Evolutionary conservation across 1,284 basidiomycete species (phyloP).

Genomic region (Mycena sp.): DNA sequence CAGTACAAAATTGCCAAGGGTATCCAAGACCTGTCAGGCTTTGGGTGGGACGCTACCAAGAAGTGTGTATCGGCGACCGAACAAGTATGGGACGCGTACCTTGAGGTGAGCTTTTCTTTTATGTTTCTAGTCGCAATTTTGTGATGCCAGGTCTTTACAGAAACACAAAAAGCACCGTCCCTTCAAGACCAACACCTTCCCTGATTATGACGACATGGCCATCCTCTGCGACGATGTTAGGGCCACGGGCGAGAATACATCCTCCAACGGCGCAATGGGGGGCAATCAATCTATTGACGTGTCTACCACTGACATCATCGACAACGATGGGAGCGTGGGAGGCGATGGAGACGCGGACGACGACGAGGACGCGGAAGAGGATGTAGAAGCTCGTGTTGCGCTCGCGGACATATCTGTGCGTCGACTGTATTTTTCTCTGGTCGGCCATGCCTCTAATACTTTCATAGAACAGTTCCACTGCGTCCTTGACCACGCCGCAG

Average conservation of each 20-base stretch:
- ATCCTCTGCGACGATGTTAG: not conserved
- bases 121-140: too few species aligned
- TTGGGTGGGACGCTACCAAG: not conserved
- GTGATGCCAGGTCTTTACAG: too few species aligned
- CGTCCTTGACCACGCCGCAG: not conserved
- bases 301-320: too few species aligned
- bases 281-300: not conserved
- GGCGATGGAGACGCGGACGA: not conserved
- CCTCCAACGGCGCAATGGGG: not conserved
- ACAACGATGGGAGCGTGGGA: not conserved
- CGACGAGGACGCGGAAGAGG: not conserved
- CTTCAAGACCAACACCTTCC: not conserved
- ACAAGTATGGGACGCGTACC: not conserved
- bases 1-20: not conserved
- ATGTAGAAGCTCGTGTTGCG: not conserved
- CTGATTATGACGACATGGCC: not conserved
- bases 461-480: not conserved
- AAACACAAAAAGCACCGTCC: not conserved
- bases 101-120: not conserved
- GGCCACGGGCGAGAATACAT: conserved; percentile 1
- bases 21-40: not conserved
- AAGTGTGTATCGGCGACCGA: not conserved
- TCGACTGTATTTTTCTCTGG: not conserved
- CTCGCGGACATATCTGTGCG: not conserved
- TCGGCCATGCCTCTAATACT: too few species aligned